These are phyloP conservation scores for Calophaca sinica DNA, from an alignment of 306 rosid species.

Conservation along the genomic window DNA sequence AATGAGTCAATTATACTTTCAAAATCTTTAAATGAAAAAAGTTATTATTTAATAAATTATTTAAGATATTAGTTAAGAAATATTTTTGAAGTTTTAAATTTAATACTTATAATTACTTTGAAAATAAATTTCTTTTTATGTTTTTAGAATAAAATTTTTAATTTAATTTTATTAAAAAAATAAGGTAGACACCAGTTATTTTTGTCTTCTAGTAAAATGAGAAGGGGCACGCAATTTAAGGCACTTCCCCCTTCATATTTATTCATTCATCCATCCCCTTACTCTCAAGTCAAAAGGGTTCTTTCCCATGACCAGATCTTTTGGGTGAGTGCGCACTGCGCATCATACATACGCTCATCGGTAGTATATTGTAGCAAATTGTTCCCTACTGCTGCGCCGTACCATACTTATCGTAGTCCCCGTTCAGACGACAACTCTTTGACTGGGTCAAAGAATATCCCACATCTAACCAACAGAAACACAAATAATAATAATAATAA, in stretches of 20 bases:
- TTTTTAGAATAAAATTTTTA: too few relatives aligned
- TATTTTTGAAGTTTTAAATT: too few relatives aligned
- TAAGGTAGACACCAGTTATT: too few relatives aligned
- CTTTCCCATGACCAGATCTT: constrained; percentile 36
- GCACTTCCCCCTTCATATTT: constrained; percentile 20
- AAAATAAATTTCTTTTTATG: too few relatives aligned
- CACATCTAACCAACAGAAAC: too few relatives aligned
- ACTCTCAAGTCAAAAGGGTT: constrained; percentile 54
- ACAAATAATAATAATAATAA: too few relatives aligned
- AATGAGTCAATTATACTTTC: too few relatives aligned
- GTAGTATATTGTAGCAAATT: constrained; percentile 20
- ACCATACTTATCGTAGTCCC: constrained; percentile 36
- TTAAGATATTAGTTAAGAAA: too few relatives aligned
- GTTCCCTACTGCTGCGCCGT: constrained; percentile 29
- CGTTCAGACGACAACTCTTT: constrained; percentile 6
- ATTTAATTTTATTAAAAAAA: too few relatives aligned
- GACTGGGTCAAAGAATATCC: constrained; percentile 18
- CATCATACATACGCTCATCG: neutral
- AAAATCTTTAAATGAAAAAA: too few relatives aligned
- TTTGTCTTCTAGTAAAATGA: constrained; percentile 6
- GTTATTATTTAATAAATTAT: too few relatives aligned
- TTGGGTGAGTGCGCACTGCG: constrained; percentile 5
- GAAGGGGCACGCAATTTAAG: constrained; percentile 71
- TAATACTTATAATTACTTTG: too few relatives aligned
- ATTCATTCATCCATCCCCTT: neutral